Evolutionary conservation across 1,139 yeast genomes (phyloP), one percentile per base, ranked within the genome.

Genomic region (Debaryomyces nepalensis): DNA sequence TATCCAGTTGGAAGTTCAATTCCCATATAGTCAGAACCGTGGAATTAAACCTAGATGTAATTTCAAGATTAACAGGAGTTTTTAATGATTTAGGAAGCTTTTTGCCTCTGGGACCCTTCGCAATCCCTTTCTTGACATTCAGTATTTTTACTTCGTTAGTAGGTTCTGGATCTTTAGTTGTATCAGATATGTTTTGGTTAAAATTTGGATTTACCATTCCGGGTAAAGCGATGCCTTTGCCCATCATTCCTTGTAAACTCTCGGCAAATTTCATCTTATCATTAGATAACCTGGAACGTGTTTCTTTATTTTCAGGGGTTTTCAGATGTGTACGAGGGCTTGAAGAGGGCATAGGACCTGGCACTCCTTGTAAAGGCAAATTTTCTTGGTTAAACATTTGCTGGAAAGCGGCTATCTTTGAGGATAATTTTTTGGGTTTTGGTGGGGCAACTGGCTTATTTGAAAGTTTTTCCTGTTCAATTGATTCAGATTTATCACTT

Each of bases 391-490:
- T 76, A 43, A 84, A 67, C 84, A 82, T 77, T 54, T 84, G 85
- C 55, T 85, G 95, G 58, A 86, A 85, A 0, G 90, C 90, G 1
- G 91, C 90, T 47, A 86, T 86, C 50, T 76, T 84, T 0, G 89
- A 82, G 0, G 91, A 84, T 16, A 87, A 81, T 50, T 85, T 85
- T 55, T 84, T 84, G 2, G 91, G 91, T 26, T 81, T 82, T 22
- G 82, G 83, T 3, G 90, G 90, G 0, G 69, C 70, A 51, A 62
- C 71, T 5, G 62, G 51, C 15, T 32, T 22, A 18, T 15, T n/a
- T 9, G 18, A 14, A 20, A 14, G 4, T 11, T 9, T 7, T 8
- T 14, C 35, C 11, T 3, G 16, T 7, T 20, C 9, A n/a, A 4
- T 9, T 5, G 5, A 16, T 18, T 29, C 32, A 29, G n/a, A 10